These are phyloP conservation scores for Mycena maculata DNA, from an alignment of 768 basidiomycete species.

Conservation along the genomic window DNA sequence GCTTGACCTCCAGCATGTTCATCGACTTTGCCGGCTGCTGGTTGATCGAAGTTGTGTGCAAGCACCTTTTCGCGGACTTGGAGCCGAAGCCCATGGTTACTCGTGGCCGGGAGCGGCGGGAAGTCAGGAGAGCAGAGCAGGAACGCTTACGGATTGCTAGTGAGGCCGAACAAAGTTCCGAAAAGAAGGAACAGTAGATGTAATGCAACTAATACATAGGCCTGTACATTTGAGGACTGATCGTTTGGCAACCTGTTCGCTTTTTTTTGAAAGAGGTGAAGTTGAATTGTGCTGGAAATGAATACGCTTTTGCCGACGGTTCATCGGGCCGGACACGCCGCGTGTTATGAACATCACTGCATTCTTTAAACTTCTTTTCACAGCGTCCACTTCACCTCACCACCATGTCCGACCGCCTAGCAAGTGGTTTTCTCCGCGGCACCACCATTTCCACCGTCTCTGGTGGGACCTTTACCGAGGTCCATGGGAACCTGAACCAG, in stretches of 20 bases:
- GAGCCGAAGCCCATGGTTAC: constrained; percentile 89
- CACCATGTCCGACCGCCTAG: constrained; percentile 3
- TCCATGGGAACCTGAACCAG: constrained; percentile 16
- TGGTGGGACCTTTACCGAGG: constrained; percentile 11
- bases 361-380: background rate
- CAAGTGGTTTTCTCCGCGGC: constrained; percentile 5
- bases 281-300: too few relatives aligned
- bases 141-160: constrained; percentile 35
- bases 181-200: constrained; percentile 35
- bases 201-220: constrained; percentile 28
- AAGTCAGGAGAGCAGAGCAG: constrained; percentile 64
- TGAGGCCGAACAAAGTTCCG: constrained; percentile 21
- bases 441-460: constrained; percentile 3
- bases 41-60: constrained; percentile 84
- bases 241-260: too few relatives aligned
- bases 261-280: too few relatives aligned
- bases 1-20: constrained; percentile 83
- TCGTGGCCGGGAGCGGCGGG: constrained; percentile 83
- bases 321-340: background rate
- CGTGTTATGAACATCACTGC: background rate
- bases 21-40: constrained; percentile 92
- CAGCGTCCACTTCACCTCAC: background rate
- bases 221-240: background rate
- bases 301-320: too few relatives aligned
- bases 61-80: constrained; percentile 87